Percentiles rank a stretch among this genome's conserved stretches.
phyloP scores from a whole-genome alignment of 1,139 yeast genomes.

The Pichia cactophila region DNA sequence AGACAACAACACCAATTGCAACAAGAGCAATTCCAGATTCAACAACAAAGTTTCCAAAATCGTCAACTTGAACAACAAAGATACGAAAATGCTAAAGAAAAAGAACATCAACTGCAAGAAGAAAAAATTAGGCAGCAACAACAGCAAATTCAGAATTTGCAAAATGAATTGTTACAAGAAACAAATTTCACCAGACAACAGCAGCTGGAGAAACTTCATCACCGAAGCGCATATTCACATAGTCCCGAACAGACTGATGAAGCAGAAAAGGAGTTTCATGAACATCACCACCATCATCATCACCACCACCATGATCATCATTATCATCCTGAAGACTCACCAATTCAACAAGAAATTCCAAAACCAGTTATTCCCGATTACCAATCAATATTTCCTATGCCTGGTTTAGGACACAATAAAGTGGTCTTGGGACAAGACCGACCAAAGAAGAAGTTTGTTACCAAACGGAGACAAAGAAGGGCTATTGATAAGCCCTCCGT shows the following conservation, averaged over 20 bases:
- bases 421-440: constrained; percentile 11
- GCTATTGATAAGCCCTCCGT: neutral
- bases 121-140: neutral
- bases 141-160: neutral
- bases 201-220: neutral
- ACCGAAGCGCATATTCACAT: neutral
- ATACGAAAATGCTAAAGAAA: neutral
- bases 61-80: neutral
- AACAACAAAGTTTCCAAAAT: neutral
- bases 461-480: constrained; percentile 14
- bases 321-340: neutral
- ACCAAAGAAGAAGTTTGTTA: constrained; percentile 11
- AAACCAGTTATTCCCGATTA: constrained; percentile 10
- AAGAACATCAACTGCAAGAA: neutral
- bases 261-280: neutral
- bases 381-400: constrained; percentile 20
- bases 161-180: neutral
- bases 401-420: constrained; percentile 18
- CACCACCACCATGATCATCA: constrained; percentile 8
- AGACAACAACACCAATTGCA: neutral
- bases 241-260: neutral
- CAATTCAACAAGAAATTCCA: neutral
- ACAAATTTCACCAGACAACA: neutral
- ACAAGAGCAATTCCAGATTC: neutral
- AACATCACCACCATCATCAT: constrained; percentile 6